A percentile compares a stretch with the other conserved stretches of the same genome.
These are phyloP conservation scores for Vachellia pachyceras DNA, from an alignment of 306 rosid genomes.

Conservation along the genomic window DNA sequence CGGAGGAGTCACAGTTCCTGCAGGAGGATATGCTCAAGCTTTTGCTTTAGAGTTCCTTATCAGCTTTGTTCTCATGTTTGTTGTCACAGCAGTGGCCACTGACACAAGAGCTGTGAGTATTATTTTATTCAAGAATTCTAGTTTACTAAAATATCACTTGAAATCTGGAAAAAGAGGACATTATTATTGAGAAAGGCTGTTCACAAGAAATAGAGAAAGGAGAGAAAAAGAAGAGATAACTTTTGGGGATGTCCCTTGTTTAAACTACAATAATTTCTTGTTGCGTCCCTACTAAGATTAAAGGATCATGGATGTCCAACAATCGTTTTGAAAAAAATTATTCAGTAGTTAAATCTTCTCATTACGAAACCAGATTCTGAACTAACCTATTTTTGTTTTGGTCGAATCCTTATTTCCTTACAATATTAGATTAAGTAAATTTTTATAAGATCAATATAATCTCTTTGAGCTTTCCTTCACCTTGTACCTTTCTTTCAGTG, in stretches of 20 bases:
- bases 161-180: neutral
- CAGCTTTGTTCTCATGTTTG: constrained; percentile 90
- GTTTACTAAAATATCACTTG: neutral
- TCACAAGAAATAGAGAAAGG: neutral
- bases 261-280: constrained; percentile 13
- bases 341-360: neutral
- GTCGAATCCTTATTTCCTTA: neutral
- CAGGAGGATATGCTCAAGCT: constrained; percentile 73
- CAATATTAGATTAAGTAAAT: neutral
- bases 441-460: neutral
- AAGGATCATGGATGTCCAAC: constrained; percentile 17
- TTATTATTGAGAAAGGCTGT: neutral
- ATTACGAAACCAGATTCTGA: neutral
- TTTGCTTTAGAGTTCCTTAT: constrained; percentile 82
- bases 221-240: neutral
- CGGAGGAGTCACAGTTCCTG: constrained; percentile 90
- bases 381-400: neutral
- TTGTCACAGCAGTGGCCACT: constrained; percentile 89
- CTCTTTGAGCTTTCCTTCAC: neutral
- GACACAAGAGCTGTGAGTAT: constrained; percentile 82
- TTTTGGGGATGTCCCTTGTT: neutral
- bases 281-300: constrained; percentile 28
- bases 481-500: neutral
- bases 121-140: constrained; percentile 20
- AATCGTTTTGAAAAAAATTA: neutral